Percentiles rank a stretch among this genome's conserved stretches.
Conservation (phyloP, 1,284 basidiomycete genomes). For the Dichomitus squalens region DNA sequence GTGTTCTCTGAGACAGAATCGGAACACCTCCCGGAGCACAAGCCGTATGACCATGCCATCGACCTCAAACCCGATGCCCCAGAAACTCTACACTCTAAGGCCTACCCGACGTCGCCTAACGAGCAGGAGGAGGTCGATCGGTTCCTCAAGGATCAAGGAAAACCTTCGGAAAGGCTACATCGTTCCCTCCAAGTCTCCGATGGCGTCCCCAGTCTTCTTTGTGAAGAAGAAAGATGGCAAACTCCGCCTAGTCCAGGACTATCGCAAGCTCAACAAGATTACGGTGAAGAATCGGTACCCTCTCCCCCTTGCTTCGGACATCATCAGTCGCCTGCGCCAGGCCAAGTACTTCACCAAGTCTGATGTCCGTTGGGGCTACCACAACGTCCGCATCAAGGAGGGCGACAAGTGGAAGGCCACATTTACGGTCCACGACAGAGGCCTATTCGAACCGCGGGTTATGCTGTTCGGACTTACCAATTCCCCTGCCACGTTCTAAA, state of each 20-base stretch:
- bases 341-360: constrained; percentile 38
- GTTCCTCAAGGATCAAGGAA: constrained; percentile 31
- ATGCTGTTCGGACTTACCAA: constrained; percentile 39
- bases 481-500: constrained; percentile 32
- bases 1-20: neutral
- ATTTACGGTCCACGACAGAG: constrained; percentile 16
- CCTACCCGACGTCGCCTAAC: constrained; percentile 25
- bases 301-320: neutral
- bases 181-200: constrained; percentile 28
- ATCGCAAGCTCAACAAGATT: neutral
- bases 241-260: constrained; percentile 10
- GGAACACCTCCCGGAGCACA: neutral
- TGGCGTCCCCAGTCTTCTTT: constrained; percentile 30
- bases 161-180: constrained; percentile 34
- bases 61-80: constrained; percentile 6
- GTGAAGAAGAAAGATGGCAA: constrained; percentile 27
- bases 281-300: neutral
- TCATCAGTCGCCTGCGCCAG: neutral
- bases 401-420: constrained; percentile 24
- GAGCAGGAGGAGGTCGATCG: constrained; percentile 26
- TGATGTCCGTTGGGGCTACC: constrained; percentile 33
- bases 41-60: constrained; percentile 11
- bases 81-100: constrained; percentile 12
- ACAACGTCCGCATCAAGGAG: constrained; percentile 23
- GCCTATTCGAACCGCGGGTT: constrained; percentile 34